A percentile compares a stretch with the other conserved stretches of the same genome.
Conservation (phyloP, 2,329 filamentous ascomycete genomes). For the Colletotrichum tanaceti region DNA sequence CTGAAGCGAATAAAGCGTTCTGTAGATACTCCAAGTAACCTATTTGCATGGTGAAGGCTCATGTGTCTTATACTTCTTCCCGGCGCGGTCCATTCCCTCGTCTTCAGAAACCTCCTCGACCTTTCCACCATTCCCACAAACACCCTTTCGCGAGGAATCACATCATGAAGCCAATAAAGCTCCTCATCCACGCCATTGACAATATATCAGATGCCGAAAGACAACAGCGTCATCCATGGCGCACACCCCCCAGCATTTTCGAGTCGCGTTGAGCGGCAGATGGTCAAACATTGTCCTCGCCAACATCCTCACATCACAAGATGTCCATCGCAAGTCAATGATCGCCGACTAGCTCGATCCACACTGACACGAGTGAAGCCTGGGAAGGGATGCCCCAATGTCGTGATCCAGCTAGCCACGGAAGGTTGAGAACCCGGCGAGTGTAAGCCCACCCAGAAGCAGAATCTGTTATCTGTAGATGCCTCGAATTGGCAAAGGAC, state of each 20-base stretch:
- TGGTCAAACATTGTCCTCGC: background rate
- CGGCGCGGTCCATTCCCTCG: background rate
- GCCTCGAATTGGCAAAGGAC: background rate
- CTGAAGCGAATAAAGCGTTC: background rate
- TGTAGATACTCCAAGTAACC: background rate
- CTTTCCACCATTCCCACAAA: background rate
- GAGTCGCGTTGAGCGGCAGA: background rate
- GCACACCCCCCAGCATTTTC: background rate
- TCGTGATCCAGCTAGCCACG: background rate
- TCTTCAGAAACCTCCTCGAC: too few relatives aligned
- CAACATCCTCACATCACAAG: background rate
- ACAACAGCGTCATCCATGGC: background rate
- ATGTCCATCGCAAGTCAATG: background rate
- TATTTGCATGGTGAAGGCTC: background rate
- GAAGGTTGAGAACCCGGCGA: background rate
- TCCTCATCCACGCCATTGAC: background rate
- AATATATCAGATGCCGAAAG: background rate
- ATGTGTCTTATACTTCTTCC: constrained; percentile 11
- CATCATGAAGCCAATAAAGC: constrained; percentile 15
- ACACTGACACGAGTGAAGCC: background rate
- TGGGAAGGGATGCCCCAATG: background rate
- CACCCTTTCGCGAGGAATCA: constrained; percentile 5
- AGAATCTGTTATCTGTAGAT: background rate
- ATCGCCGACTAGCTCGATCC: background rate
- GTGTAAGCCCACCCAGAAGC: background rate